Percentiles rank a stretch among this genome's conserved stretches.
These are phyloP conservation scores for Asterophora lycoperdoides DNA, from an alignment of 768 basidiomycete genomes.

Conservation along the genomic window DNA sequence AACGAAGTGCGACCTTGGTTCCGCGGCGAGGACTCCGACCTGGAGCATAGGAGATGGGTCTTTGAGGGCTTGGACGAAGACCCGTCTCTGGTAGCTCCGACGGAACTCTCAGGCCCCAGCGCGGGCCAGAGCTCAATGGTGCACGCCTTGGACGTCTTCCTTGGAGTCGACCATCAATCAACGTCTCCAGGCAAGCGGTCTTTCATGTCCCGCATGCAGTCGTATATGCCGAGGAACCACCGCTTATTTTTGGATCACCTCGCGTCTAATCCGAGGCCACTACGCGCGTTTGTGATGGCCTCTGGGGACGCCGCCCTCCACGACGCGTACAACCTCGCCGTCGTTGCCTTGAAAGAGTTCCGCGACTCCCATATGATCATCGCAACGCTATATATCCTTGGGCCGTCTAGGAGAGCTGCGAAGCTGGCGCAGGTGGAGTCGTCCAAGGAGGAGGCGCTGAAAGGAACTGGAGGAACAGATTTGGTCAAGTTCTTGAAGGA, in stretches of 20 bases:
- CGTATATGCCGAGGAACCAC: conserved; percentile 82
- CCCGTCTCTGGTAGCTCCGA: conserved; percentile 37
- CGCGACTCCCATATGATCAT: conserved; percentile 76
- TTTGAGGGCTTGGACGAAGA: conserved; percentile 59
- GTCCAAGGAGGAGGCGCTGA: conserved; percentile 30
- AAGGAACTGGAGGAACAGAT: conserved; percentile 78
- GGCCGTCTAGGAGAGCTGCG: conserved; percentile 49
- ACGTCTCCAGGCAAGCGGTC: conserved; percentile 23
- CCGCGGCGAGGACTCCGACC: conserved; percentile 58
- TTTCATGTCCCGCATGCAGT: conserved; percentile 70
- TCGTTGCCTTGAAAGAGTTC: conserved; percentile 64
- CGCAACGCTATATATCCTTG: conserved; percentile 69
- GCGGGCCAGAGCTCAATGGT: conserved; percentile 81
- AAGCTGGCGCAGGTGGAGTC: conserved; percentile 18
- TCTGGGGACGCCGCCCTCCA: conserved; percentile 28
- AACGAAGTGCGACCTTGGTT: conserved; percentile 78
- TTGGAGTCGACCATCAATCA: conserved; percentile 56
- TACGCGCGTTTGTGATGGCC: conserved; percentile 50
- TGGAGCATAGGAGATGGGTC: conserved; percentile 39
- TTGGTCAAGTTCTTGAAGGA: conserved; percentile 73
- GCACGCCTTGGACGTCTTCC: conserved; percentile 68
- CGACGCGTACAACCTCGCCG: conserved; percentile 60
- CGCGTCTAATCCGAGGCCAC: conserved; percentile 49
- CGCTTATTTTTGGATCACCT: conserved; percentile 75
- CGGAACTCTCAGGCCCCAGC: conserved; percentile 69